Evolutionary conservation across 2,329 filamentous ascomycete genomes (phyloP).

Genomic region (Leptographium wingfieldii): DNA sequence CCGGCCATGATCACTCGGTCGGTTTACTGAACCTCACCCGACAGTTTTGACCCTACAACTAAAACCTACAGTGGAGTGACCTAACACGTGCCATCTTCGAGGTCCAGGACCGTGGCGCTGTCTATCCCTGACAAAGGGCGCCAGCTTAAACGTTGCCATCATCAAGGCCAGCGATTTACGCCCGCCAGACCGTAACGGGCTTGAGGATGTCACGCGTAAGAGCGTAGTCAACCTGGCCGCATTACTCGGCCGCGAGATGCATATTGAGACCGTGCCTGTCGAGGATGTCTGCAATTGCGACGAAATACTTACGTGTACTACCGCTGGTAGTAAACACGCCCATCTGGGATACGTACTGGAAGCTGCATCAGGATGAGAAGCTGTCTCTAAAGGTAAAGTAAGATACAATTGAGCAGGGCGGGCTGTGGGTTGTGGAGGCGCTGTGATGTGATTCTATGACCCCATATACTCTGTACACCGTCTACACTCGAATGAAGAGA

Average conservation of each 20-base stretch:
- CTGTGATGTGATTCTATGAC: not conserved
- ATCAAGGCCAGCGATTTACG: conserved; percentile 31
- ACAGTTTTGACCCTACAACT: conserved; percentile 35
- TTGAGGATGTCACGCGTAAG: conserved; percentile 35
- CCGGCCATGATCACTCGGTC: conserved; percentile 26
- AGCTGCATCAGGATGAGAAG: conserved; percentile 27
- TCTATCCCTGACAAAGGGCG: conserved; percentile 37
- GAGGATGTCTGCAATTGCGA: conserved; percentile 28
- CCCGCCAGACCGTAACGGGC: conserved; percentile 33
- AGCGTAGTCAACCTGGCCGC: conserved; percentile 32
- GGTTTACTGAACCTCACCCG: conserved; percentile 22
- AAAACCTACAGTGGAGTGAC: conserved; percentile 40
- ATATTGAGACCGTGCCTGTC: conserved; percentile 28
- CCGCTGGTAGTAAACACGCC: conserved; percentile 41
- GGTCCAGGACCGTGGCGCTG: conserved; percentile 30
- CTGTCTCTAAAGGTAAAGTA: conserved; percentile 23
- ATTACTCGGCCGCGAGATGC: conserved; percentile 20
- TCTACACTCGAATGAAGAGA: too few species aligned
- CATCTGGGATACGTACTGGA: conserved; percentile 40
- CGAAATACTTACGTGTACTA: conserved; percentile 40
- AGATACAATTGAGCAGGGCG: conserved; percentile 13
- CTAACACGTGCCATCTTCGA: conserved; percentile 29
- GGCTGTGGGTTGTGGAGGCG: too few species aligned
- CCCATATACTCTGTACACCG: too few species aligned
- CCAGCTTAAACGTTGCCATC: conserved; percentile 26